Base-by-base conservation (phyloP, 768 basidiomycete genomes). In the Tylopilus sp. region DNA sequence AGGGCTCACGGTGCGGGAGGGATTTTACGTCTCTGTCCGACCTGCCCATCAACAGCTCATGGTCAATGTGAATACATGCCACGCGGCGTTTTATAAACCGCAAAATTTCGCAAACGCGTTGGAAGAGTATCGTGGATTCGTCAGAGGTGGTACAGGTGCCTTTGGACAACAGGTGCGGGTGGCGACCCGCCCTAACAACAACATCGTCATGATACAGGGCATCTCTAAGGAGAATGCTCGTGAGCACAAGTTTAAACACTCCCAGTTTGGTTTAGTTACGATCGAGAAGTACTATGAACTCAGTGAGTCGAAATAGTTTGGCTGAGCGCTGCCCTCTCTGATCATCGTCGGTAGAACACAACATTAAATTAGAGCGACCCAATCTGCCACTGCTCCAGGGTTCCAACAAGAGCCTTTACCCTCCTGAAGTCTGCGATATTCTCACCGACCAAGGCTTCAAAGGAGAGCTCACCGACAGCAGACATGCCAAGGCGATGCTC, bases 121-220 rank as follows among this genome's bases (percentile, higher is more conserved):
- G 67, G 46, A 68, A 0, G 65, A 68, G 38, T 78, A 79, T 57
- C 55, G 59, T 20, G 59, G 67, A 4, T 72, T 76, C 13, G 80
- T 74, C 55, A 80, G 75, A 40, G 77, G 80, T 10, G 84, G 79
- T 18, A 56, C 69, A 2, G 71, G 69, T 17, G 77, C 71, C 1
- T 91, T 89, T 55, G 82, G 79, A 23, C 78, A 72, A 47, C 80
- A 85, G 12, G 75, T 91, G 3, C 74, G 88, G 25, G 73, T 92
- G 58, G 78, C 79, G 2, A 77, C 69, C 2, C 82, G 81, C 64
- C 73, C 88, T 10, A 79, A 79, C 12, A 82, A 86, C 49, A 79
- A 67, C 61, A 86, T 86, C 62, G 81, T 83, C 0, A 76, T 90
- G 62, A 86, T 91, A 60, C 80, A 81, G 61, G 65, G 70, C 3